Base-by-base conservation (phyloP, 1,284 basidiomycete species). In the Ustilago lituana region DNA sequence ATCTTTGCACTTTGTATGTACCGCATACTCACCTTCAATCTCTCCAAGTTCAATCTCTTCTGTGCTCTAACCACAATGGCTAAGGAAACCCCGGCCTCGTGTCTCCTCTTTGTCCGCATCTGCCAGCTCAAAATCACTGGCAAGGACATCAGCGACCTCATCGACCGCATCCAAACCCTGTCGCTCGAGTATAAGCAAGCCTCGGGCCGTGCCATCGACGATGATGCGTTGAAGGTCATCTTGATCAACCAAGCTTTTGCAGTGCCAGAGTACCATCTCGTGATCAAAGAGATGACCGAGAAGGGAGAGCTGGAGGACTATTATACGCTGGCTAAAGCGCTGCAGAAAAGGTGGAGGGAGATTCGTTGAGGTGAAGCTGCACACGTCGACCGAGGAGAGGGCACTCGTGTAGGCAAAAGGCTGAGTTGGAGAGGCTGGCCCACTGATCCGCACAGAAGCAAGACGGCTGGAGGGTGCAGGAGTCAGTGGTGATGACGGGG, bases 61-160 rank as follows among this genome's bases (percentile, higher is more conserved):
- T n/a, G n/a, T n/a, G n/a, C n/a, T n/a, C n/a, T n/a, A n/a, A n/a
- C n/a, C n/a, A n/a, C n/a, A n/a, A 64, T 64, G 61, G 15, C 61
- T 6, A 35, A 41, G 29, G 49, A 59, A 12, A 65, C 62, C 14
- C 19, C 55, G 0, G 46, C 56, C 17, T 52, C 62, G 2, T 54
- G 55, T 38, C 45, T 58, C 10, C 55, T 65, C 38, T 65, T 65
- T 24, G 46, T 65, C 9, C 55, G 54, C 31, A 40, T 65, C 46
- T 54, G 46, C 27, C 62, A 57, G 23, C 56, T 59, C 14, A 50
- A 44, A 11, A 51, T 65, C 43, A 24, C 31, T 7, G 46, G 51
- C 43, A 65, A 65, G 23, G 46, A 65, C 51, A 23, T 65, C 33
- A 22, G 19, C 37, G 51, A 65, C 31, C 44, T 65, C 24, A 54